Conservation (phyloP, 352 stramenopile genomes). For the Pythium rhizo-oryzae region DNA sequence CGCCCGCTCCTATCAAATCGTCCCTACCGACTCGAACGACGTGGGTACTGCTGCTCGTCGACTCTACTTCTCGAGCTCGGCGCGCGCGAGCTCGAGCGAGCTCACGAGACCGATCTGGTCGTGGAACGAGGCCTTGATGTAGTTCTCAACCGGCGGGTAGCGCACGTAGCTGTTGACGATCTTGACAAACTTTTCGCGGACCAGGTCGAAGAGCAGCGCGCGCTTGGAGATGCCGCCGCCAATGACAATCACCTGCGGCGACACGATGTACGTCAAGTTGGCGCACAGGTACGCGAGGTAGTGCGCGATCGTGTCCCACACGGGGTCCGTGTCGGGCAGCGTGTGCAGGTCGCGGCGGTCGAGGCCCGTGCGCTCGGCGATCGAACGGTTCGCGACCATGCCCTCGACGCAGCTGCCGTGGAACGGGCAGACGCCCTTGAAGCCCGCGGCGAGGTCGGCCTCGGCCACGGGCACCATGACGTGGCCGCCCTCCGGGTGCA, state of each 20-base stretch:
- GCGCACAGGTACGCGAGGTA: slow-evolving; percentile 95
- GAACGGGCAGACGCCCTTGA: slow-evolving; percentile 89
- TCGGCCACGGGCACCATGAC: slow-evolving; percentile 67
- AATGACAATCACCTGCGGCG: slow-evolving; percentile 95
- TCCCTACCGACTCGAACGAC: slow-evolving; percentile 6
- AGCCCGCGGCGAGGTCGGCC: slow-evolving; percentile 79
- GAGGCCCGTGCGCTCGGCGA: slow-evolving; percentile 85
- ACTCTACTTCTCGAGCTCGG: slow-evolving; percentile 46
- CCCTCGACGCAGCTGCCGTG: slow-evolving; percentile 93
- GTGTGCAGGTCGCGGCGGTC: slow-evolving; percentile 66
- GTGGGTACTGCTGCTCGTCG: not conserved
- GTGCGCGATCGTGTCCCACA: slow-evolving; percentile 96
- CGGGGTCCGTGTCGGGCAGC: slow-evolving; percentile 84
- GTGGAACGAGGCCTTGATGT: slow-evolving; percentile 88
- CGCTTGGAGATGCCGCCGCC: slow-evolving; percentile 95
- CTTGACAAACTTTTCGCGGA: slow-evolving; percentile 75
- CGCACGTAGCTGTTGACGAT: slow-evolving; percentile 80
- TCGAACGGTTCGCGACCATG: slow-evolving; percentile 88
- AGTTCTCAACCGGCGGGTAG: slow-evolving; percentile 69
- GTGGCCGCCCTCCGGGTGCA: slow-evolving; percentile 95
- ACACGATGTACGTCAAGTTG: slow-evolving; percentile 93
- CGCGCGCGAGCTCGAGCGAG: slow-evolving; percentile 74
- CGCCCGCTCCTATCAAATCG: slow-evolving; percentile 16
- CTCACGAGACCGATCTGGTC: slow-evolving; percentile 81
- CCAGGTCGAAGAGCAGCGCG: slow-evolving; percentile 78